Percentiles rank a stretch among this genome's conserved stretches.
These are phyloP conservation scores for Myxozyma geophila DNA, from an alignment of 805 yeast genomes.

Conservation along the genomic window DNA sequence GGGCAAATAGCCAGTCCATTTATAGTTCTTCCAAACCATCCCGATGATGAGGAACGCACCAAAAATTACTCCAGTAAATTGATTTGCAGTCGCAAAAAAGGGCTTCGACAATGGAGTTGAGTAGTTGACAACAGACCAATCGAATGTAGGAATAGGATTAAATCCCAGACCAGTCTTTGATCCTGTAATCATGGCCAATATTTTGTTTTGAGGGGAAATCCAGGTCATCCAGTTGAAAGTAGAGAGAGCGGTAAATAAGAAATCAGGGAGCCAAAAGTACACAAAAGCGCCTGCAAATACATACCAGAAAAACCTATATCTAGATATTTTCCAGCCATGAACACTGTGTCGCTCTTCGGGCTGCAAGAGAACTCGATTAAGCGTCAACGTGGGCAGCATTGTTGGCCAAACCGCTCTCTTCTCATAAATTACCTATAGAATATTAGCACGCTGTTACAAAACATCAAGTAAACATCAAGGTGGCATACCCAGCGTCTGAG, in stretches of 20 bases:
- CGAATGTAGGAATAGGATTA: slow-evolving; percentile 50
- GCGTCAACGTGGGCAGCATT: slow-evolving; percentile 61
- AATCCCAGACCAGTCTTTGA: slow-evolving; percentile 57
- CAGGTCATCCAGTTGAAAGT: slow-evolving; percentile 62
- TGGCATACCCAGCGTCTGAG: slow-evolving; percentile 46
- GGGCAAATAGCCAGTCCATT: slow-evolving; percentile 49
- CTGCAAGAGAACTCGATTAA: slow-evolving; percentile 56
- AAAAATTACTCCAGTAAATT: slow-evolving; percentile 45
- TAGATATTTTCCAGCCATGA: slow-evolving; percentile 63
- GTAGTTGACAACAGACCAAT: slow-evolving; percentile 61
- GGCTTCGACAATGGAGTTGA: slow-evolving; percentile 61
- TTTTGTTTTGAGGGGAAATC: slow-evolving; percentile 48
- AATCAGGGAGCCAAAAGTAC: slow-evolving; percentile 73
- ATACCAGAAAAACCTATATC: slow-evolving; percentile 55
- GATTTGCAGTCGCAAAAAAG: slow-evolving; percentile 55
- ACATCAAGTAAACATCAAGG: slow-evolving; percentile 47
- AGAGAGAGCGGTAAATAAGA: slow-evolving; percentile 61
- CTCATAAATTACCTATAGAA: slow-evolving; percentile 60
- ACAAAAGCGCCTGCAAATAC: slow-evolving; percentile 53
- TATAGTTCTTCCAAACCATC: slow-evolving; percentile 46
- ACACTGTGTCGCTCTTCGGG: slow-evolving; percentile 45
- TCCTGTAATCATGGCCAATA: slow-evolving; percentile 61
- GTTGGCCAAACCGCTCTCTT: slow-evolving; percentile 70
- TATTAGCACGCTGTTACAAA: slow-evolving; percentile 38
- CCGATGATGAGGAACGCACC: slow-evolving; percentile 46